These are phyloP conservation scores for Funneliformis mosseae DNA, from an alignment of 192 early-diverging fungal genomes.

Conservation along the genomic window DNA sequence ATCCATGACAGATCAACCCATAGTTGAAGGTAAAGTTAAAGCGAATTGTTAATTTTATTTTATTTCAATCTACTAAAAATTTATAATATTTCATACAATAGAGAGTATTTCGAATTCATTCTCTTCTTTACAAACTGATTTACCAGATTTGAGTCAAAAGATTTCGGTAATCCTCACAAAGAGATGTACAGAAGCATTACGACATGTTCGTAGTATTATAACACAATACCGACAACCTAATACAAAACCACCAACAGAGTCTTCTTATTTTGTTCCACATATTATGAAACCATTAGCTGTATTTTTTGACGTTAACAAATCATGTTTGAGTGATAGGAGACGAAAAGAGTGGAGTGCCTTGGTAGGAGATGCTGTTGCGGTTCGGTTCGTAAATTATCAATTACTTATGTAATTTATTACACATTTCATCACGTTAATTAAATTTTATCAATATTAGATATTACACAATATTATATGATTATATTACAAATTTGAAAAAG, in stretches of 20 bases:
- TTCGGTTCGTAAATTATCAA: slow-evolving; percentile 36
- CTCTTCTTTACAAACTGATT: slow-evolving; percentile 32
- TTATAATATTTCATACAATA: slow-evolving; percentile 8
- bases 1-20: slow-evolving; percentile 45
- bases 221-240: slow-evolving; percentile 48
- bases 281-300: slow-evolving; percentile 48
- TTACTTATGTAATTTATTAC: not conserved
- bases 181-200: slow-evolving; percentile 50
- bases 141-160: slow-evolving; percentile 43
- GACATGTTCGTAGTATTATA: slow-evolving; percentile 44
- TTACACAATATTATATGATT: slow-evolving; percentile 37
- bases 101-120: slow-evolving; percentile 30
- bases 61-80: not conserved
- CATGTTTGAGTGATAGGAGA: slow-evolving; percentile 34
- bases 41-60: slow-evolving; percentile 3
- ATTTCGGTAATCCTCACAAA: slow-evolving; percentile 48
- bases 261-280: slow-evolving; percentile 53
- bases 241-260: slow-evolving; percentile 46
- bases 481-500: slow-evolving; percentile 45
- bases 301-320: slow-evolving; percentile 40
- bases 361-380: slow-evolving; percentile 48
- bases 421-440: not conserved
- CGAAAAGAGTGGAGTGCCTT: slow-evolving; percentile 35
- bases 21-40: slow-evolving; percentile 46
- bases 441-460: slow-evolving; percentile 38